Base-by-base conservation (phyloP, 352 stramenopile species). In the Globisporangium echinulatum region DNA sequence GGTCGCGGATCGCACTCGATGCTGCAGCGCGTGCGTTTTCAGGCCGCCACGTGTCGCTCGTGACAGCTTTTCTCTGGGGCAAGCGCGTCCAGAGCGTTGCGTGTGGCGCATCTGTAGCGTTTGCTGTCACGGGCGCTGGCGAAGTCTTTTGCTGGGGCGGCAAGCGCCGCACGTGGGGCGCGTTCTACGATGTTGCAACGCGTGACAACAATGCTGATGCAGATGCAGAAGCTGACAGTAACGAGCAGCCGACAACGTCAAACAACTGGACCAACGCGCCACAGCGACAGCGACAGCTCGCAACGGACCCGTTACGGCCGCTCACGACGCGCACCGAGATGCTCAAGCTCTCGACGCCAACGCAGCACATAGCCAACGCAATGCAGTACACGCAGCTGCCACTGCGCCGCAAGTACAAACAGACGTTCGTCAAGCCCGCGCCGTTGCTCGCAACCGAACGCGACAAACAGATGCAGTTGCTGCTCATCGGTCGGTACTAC, bases 111-210 rank as follows among this genome's bases (percentile, higher is more conserved):
- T 63, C 71, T 19, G 69, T 92, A 6, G 71, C 71, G 0, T 90
- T 86, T 47, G 84, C 79, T 5, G 68, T 93, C 17, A 88, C 84
- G 9, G 82, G 90, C 53, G 57, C 77, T 1, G 82, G 82, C 3
- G 76, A 92, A 69, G 59, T 87, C 0, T 92, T 88, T 56, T 90
- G 78, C 55, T 93, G 84, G 84, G 84, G 84, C 33, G 84, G 82
- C 4, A 89, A 82, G 58, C 78, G 79, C 39, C 77, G 77, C 5
- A 63, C 70, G 49, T 92, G 83, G 83, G 61, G 66, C 38, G 91
- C 90, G 44, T 87, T 91, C 50, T 90, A 92, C 52, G 72, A 90
- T 44, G 63, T 77, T 25, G 48, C 36, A 5, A 82, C 72, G 1
- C 58, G 67, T 46, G 25, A 25, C 25, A 25, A 25, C 25, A 25